Conservation (phyloP, 179 eudicot species). For the Beta corolliflora region DNA sequence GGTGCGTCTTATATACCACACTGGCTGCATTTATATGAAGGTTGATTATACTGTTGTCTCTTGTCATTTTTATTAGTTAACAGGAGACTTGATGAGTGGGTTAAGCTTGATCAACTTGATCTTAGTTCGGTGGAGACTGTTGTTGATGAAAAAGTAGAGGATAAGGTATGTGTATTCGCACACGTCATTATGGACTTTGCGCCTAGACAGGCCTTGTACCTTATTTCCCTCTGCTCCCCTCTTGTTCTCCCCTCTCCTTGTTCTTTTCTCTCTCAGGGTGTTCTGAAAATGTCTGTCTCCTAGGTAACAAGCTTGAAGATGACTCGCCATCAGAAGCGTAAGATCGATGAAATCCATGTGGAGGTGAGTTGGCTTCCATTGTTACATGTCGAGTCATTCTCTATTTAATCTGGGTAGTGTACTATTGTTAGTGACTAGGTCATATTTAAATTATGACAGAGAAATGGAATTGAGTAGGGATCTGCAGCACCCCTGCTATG, state of each 20-base stretch:
- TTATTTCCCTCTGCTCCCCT: background rate
- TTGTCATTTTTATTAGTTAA: conserved; percentile 52
- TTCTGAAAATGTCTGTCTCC: conserved; percentile 23
- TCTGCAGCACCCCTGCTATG: background rate
- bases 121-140: conserved; percentile 87
- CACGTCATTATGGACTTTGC: background rate
- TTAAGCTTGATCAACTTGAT: conserved; percentile 94
- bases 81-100: conserved; percentile 98
- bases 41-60: background rate
- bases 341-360: conserved; percentile 94
- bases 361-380: conserved; percentile 51
- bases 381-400: background rate
- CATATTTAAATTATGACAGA: background rate
- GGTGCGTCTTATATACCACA: background rate
- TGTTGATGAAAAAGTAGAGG: conserved; percentile 96
- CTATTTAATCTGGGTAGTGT: too few relatives aligned
- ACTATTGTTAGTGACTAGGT: background rate
- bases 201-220: background rate
- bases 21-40: background rate
- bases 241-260: background rate
- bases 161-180: conserved; percentile 60
- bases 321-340: conserved; percentile 98
- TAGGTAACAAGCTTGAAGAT: conserved; percentile 93
- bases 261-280: background rate
- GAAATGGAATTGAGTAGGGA: background rate